Conservation (phyloP, 345 rosid genomes). For the Eucalyptus tenuipes region DNA sequence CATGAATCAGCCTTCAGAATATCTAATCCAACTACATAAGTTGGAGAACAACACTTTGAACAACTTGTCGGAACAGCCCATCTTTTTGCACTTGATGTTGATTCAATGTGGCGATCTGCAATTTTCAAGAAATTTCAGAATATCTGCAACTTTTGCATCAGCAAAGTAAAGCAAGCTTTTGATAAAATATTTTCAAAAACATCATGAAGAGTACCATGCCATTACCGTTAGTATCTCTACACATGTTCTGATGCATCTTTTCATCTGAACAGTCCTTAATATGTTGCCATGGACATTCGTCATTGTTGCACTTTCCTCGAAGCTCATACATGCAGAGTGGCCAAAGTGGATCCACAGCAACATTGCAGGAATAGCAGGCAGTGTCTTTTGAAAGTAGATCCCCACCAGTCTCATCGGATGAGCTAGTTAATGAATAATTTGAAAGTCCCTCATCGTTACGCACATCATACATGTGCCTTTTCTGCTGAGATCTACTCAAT, state of each 20-base stretch:
- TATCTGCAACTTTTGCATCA: neutral
- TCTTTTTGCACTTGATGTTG: conserved; percentile 8
- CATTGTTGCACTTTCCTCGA: conserved; percentile 94
- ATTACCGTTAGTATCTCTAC: conserved; percentile 17
- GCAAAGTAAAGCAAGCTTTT: neutral
- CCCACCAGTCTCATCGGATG: conserved; percentile 2
- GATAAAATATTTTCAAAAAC: conserved; percentile 1
- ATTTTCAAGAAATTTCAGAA: neutral
- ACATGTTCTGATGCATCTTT: conserved; percentile 12
- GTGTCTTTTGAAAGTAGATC: conserved; percentile 15
- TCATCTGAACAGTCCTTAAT: conserved; percentile 34
- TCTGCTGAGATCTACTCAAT: conserved; percentile 7
- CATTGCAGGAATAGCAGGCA: conserved; percentile 36
- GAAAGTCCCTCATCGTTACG: conserved; percentile 9
- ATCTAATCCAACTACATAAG: conserved; percentile 71
- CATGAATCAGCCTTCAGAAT: conserved; percentile 41
- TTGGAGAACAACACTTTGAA: conserved; percentile 34
- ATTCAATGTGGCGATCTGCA: conserved; percentile 43
- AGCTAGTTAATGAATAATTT: conserved; percentile 1
- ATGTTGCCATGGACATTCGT: conserved; percentile 94
- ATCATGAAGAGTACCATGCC: neutral
- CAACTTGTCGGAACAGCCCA: conserved; percentile 6
- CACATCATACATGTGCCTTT: neutral
- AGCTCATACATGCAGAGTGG: conserved; percentile 90
- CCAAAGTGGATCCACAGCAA: conserved; percentile 65